Base-by-base conservation (phyloP, 257 asterid species). In the Solanum pinnatisectum region DNA sequence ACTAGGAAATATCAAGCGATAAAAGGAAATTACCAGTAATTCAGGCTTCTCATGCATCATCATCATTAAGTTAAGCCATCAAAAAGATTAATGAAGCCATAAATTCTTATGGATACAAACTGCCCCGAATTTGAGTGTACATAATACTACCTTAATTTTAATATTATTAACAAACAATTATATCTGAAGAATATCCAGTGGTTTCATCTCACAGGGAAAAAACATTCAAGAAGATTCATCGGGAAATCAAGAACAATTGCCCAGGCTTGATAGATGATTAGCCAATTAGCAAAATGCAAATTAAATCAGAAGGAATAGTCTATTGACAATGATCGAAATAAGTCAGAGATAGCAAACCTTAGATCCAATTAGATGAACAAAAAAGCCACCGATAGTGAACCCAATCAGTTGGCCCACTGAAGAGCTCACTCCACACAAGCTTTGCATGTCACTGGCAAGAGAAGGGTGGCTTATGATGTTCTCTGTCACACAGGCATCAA, bases 401-500 rank as follows among this genome's bases (percentile, higher is more conserved):
- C 98, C 96, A 60, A 95, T n/a, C 32, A 95, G 94, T 40, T 96
- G 94, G 30, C 97, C 96, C 11, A 88, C 91, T 0, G 94, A 92
- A 13, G 96, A 91, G 77, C 93, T 92, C 42, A 92, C 89, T 85
- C 95, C 94, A 63, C 94, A 89, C 22, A 95, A 94, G 87, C 93
- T 94, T 74, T 94, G 98, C 92, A 94, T 94, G 86, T 95, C 98
- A 46, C 95, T 91, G 5, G 98, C 97, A 90, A 95, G 77, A 10
- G 92, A 87, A 70, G 91, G 86, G 32, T 91, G 90, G 90, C 93
- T 93, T 22, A 92, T 93, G 78, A 94, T 94, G 72, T 92, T 92
- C 76, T 93, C 90, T 3, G 97, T 95, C 88, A 94, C 92, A 78
- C 97, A 94, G 7, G 98, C 98, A 91, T 93, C 96, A 11, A 95